Evolutionary conservation across 345 rosid genomes (phyloP), one percentile per base, ranked within the genome.

Genomic region (Raphanus sativus): DNA sequence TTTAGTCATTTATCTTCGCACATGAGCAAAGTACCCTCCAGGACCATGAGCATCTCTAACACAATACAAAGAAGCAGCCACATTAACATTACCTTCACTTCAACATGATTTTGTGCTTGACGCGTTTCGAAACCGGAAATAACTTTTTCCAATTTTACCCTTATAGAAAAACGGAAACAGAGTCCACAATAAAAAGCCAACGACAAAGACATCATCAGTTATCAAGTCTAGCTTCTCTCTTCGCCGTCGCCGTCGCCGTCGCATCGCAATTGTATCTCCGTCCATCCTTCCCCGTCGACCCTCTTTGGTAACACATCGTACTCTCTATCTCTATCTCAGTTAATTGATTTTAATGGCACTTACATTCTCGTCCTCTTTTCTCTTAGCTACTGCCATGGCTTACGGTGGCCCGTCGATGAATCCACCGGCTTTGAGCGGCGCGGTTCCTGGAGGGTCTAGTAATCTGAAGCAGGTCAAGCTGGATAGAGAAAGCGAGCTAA

Each of bases 401-500:
- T 87, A 82, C 70, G 87, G 90, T 34, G 85, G 85, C 54, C 69
- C 83, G 9, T 30, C 84, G 7, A 77, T 77, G 61, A 77, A 74
- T 65, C 79, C 85, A 45, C 75, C 73, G 40, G 69, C 77, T 61
- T 38, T 74, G 86, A 50, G 29, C 12, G 81, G 78, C n/a, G 66
- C 78, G 0, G 34, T 59, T 65, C 26, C 89, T 6, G 77, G 55
- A n/a, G 55, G 64, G 36, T 71, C 83, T 36, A 34, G 62, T 25
- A 42, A 85, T 50, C 40, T 83, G 0, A 94, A 85, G 87, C 98
- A 89, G 65, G 91, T 92, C 77, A 95, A 90, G 78, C 69, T 95
- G 67, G 99, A 89, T 50, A 88, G 77, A 60, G 99, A 95, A 82
- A 86, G 92, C 76, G 96, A 95, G 80, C 89, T 95, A 8, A 87